A percentile compares a stretch with the other conserved stretches of the same genome.
phyloP scores from a whole-genome alignment of 169 alveolate species.

The Perkinsus olseni region DNA sequence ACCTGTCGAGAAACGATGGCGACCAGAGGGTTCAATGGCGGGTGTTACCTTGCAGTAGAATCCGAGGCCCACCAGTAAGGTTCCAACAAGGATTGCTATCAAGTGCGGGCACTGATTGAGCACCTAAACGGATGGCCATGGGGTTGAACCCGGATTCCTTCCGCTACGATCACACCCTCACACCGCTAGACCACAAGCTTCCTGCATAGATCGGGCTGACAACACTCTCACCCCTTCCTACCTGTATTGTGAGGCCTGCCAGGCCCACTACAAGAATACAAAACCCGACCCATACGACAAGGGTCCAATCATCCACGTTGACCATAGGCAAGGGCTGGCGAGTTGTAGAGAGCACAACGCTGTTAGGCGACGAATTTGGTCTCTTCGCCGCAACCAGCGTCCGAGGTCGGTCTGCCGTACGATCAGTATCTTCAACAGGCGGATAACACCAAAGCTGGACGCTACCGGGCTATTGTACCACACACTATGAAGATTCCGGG shows the following conservation, averaged over 20 bases:
- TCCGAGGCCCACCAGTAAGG: neutral
- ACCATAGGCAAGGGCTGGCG: neutral
- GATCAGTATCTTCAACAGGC: too few relatives aligned
- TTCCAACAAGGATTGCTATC: neutral
- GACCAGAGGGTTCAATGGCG: neutral
- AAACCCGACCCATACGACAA: neutral
- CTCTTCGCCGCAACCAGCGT: too few relatives aligned
- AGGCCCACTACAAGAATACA: neutral
- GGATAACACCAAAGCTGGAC: too few relatives aligned
- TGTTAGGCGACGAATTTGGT: neutral
- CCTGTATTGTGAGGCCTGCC: neutral
- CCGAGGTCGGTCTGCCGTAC: too few relatives aligned
- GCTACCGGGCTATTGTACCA: too few relatives aligned
- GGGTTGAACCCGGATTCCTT: too few relatives aligned
- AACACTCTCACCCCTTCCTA: too few relatives aligned
- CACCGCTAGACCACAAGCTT: too few relatives aligned
- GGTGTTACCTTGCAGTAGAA: neutral
- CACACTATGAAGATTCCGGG: too few relatives aligned
- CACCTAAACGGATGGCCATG: neutral
- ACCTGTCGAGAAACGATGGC: neutral
- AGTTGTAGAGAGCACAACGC: neutral
- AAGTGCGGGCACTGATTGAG: neutral
- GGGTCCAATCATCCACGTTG: neutral
- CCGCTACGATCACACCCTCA: too few relatives aligned
- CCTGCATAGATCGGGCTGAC: too few relatives aligned